phyloP scores from a whole-genome alignment of 495 filamentous ascomycete genomes.

The Penicillium ucsense region DNA sequence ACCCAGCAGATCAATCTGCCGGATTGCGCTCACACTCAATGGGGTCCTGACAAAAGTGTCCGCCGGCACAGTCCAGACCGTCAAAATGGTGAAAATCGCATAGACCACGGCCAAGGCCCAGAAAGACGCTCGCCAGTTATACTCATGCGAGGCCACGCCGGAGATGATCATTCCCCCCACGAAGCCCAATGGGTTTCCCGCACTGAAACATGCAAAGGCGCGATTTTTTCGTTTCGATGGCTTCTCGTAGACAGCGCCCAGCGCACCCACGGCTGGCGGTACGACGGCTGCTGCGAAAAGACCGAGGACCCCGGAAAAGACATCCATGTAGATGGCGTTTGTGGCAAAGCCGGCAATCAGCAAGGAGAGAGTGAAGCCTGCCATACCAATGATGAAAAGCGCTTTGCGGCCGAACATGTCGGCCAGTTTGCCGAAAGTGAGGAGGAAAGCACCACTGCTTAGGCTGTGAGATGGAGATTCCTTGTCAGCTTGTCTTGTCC shows the following conservation, averaged over 20 bases:
- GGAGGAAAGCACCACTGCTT: constrained; percentile 59
- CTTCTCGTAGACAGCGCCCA: constrained; percentile 53
- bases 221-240: constrained; percentile 56
- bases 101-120: constrained; percentile 57
- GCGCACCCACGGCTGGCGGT: constrained; percentile 55
- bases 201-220: constrained; percentile 58
- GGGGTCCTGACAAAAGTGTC: constrained; percentile 39
- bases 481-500: constrained; percentile 2
- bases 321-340: constrained; percentile 52
- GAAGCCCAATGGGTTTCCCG: constrained; percentile 62
- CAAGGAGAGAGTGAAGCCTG: constrained; percentile 49
- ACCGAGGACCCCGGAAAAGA: constrained; percentile 55
- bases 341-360: constrained; percentile 53
- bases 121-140: constrained; percentile 58
- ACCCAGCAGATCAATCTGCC: constrained; percentile 55
- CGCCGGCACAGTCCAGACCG: constrained; percentile 54
- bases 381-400: constrained; percentile 58
- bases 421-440: constrained; percentile 63
- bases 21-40: constrained; percentile 39
- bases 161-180: constrained; percentile 57
- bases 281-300: constrained; percentile 53
- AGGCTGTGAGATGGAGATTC: constrained; percentile 29
- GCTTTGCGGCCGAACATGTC: constrained; percentile 65
- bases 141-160: constrained; percentile 57
- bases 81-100: constrained; percentile 46